Conservation (phyloP, 768 basidiomycete genomes). For the Xanthoconium purpureum region DNA sequence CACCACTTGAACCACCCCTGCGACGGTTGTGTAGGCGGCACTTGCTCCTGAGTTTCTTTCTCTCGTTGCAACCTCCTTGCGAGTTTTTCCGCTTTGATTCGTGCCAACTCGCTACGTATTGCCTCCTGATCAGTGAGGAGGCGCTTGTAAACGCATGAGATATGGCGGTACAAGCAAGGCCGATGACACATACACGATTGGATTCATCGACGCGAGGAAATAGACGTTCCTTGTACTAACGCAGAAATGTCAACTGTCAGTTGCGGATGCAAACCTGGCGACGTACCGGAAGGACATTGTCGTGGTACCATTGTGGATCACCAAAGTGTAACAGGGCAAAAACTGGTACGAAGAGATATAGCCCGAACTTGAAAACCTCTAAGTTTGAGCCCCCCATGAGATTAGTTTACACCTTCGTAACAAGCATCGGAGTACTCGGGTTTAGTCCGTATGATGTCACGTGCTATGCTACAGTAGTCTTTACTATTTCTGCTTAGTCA, state of each 20-base stretch:
- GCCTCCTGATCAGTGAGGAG: constrained; percentile 66
- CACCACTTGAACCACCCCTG: constrained; percentile 28
- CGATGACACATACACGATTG: constrained; percentile 40
- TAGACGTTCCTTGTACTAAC: constrained; percentile 68
- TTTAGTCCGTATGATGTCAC: background rate
- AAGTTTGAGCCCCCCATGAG: constrained; percentile 75
- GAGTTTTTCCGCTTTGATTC: constrained; percentile 64
- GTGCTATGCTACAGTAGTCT: too few species aligned
- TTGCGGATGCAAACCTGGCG: background rate
- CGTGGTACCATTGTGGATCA: constrained; percentile 82
- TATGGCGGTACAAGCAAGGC: background rate
- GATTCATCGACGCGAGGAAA: constrained; percentile 63
- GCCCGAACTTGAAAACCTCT: constrained; percentile 85
- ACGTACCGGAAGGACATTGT: constrained; percentile 72
- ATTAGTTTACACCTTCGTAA: too few species aligned
- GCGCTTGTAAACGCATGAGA: constrained; percentile 28
- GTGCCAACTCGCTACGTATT: constrained; percentile 65
- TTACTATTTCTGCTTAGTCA: too few species aligned
- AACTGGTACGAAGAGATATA: constrained; percentile 85
- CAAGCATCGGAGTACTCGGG: too few species aligned
- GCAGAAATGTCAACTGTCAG: background rate
- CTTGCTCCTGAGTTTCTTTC: constrained; percentile 32
- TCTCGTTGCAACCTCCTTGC: constrained; percentile 43
- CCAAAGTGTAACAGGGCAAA: constrained; percentile 80
- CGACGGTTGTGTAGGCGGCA: constrained; percentile 15